Conservation (phyloP, 306 rosid genomes). For the Coriaria nepalensis region DNA sequence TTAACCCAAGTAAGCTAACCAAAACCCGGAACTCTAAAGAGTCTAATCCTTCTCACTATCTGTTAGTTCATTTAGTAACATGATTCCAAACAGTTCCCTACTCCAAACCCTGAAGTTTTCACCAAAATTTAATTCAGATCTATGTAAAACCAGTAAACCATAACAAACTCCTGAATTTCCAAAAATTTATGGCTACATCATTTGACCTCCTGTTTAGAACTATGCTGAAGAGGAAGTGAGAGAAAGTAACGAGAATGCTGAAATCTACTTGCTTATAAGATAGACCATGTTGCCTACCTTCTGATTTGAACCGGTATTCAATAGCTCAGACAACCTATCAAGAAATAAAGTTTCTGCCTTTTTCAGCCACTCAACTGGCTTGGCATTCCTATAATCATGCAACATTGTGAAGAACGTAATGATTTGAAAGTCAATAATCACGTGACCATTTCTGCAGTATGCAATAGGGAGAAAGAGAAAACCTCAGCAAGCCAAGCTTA, state of each 20-base stretch:
- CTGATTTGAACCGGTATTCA: slow-evolving; percentile 28
- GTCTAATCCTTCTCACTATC: too few species aligned
- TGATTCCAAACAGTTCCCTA: too few species aligned
- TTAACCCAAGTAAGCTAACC: too few species aligned
- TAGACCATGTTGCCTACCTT: slow-evolving; percentile 34
- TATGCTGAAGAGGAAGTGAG: too few species aligned
- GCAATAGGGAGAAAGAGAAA: slow-evolving; percentile 13
- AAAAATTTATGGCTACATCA: too few species aligned
- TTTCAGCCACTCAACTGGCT: slow-evolving; percentile 58
- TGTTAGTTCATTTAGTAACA: too few species aligned
- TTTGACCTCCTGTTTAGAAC: too few species aligned
- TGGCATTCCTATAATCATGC: slow-evolving; percentile 49
- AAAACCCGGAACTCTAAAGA: too few species aligned
- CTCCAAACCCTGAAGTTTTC: too few species aligned
- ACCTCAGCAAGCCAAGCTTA: slow-evolving; percentile 60
- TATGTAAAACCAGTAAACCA: too few species aligned
- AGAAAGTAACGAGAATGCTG: not conserved
- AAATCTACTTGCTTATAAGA: slow-evolving; percentile 1
- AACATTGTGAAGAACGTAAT: slow-evolving; percentile 7
- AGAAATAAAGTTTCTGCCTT: slow-evolving; percentile 54
- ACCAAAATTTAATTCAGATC: too few species aligned
- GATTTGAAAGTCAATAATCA: not conserved
- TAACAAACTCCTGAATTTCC: too few species aligned
- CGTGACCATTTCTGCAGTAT: slow-evolving; percentile 5
- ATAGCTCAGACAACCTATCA: slow-evolving; percentile 42